A percentile compares a stretch with the other conserved stretches of the same genome.
These are phyloP conservation scores for Boletellus sp. DNA, from an alignment of 768 basidiomycete species.

Conservation along the genomic window DNA sequence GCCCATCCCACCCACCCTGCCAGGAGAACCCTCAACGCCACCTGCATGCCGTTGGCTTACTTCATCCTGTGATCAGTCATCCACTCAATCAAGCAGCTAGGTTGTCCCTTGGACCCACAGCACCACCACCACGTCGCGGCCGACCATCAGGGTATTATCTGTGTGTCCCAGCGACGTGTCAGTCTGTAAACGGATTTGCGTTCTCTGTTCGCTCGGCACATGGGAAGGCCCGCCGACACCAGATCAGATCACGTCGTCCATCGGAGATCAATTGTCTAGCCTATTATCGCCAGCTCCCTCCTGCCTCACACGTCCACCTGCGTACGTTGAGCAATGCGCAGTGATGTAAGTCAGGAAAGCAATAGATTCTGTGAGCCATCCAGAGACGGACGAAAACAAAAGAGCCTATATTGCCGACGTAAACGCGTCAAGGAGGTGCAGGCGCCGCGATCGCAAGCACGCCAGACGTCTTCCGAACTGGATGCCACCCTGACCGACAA, in stretches of 20 bases:
- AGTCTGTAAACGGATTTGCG: neutral
- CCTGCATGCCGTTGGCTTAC: conserved; percentile 3
- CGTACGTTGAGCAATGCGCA: neutral
- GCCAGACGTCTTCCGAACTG: neutral
- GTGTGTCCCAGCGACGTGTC: conserved; percentile 6
- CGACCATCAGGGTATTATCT: neutral
- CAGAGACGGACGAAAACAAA: conserved; percentile 5
- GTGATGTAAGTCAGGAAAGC: conserved; percentile 13
- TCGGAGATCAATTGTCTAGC: conserved; percentile 5
- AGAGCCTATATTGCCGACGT: conserved; percentile 22
- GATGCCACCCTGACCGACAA: neutral
- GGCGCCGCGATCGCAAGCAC: neutral
- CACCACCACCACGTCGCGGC: neutral
- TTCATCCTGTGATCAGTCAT: conserved; percentile 7
- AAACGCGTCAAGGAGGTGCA: conserved; percentile 6
- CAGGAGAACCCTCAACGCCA: conserved; percentile 13
- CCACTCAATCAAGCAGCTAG: neutral
- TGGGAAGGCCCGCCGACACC: neutral
- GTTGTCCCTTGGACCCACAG: conserved; percentile 19
- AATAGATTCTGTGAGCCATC: conserved; percentile 4
- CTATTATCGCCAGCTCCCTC: neutral
- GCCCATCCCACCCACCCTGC: conserved; percentile 5
- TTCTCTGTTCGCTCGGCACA: neutral
- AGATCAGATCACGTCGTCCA: neutral
- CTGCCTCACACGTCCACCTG: neutral